Percentiles rank a stretch among this genome's conserved stretches.
phyloP scores from a whole-genome alignment of 192 early-diverging fungal species.

The Gigaspora rosea region DNA sequence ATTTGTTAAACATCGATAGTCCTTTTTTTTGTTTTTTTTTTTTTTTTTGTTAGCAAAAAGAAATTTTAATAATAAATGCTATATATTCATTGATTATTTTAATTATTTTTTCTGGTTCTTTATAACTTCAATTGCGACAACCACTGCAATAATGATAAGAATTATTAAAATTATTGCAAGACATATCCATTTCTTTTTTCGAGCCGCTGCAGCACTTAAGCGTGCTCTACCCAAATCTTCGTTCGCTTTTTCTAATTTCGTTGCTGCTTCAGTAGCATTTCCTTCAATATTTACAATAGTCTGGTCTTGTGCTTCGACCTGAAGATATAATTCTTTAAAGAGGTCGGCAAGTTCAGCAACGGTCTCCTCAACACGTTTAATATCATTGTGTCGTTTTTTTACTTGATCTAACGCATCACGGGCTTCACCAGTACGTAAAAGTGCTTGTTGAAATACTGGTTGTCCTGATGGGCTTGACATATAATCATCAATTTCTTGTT shows the following conservation, averaged over 20 bases:
- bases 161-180: conserved; percentile 50
- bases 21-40: too few species aligned
- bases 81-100: too few species aligned
- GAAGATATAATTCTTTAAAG: conserved; percentile 86
- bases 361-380: conserved; percentile 83
- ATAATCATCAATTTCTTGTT: conserved; percentile 73
- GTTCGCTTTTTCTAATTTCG: conserved; percentile 64
- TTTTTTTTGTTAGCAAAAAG: too few species aligned
- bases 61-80: too few species aligned
- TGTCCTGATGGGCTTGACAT: conserved; percentile 49
- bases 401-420: conserved; percentile 74
- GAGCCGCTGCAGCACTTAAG: conserved; percentile 42
- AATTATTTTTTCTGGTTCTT: too few species aligned
- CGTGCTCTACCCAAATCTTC: conserved; percentile 59
- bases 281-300: conserved; percentile 71
- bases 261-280: conserved; percentile 59
- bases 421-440: conserved; percentile 71
- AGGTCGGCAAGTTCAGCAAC: conserved; percentile 88
- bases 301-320: conserved; percentile 76
- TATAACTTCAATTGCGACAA: neutral
- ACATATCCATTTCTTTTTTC: conserved; percentile 64
- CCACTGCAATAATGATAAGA: conserved; percentile 43
- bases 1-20: too few species aligned
- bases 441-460: conserved; percentile 48
- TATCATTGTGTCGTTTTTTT: conserved; percentile 81